Evolutionary conservation across 75 land plant species (phyloP), one percentile per base, ranked within the genome.

Genomic region (Gnetum montanum): DNA sequence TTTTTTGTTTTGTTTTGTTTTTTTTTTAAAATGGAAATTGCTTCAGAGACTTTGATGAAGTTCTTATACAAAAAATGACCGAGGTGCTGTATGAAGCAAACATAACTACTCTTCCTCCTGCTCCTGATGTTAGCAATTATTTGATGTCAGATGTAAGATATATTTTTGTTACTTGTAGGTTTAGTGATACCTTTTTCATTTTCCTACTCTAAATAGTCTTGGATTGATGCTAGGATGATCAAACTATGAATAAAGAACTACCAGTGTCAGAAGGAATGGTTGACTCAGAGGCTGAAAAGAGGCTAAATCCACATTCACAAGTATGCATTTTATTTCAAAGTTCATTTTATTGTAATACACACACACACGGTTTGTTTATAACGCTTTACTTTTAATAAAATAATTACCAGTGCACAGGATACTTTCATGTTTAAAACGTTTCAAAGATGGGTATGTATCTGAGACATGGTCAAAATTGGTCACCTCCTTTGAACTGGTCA

Each of bases 41-140:
- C 30, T 31, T 24, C 35, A 75, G 78, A 54, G 75, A 71, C 23
- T 54, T 75, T 45, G 79, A 72, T 66, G 79, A 75, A 37, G 58
- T 15, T 25, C 47, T 75, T 33, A 28, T 68, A 20, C 63, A 61
- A 58, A 77, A 66, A 43, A 44, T 75, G 54, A 31, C 25, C 23
- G 75, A 71, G 15, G 70, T 66, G 6, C 36, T 37, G 22, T 75
- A 64, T 44, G 76, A 75, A 45, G 66, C 65, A 23, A 70, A 71
- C 44, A 25, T 61, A 37, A 37, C 51, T 33, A 50, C 31, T 26
- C 57, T 75, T 29, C 79, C 70, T 31, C 54, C 60, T 18, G 65
- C 79, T 29, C 79, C 74, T 40, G 70, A 74, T 43, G 79, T 71
- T 22, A 66, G 75, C 74, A 73, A 58, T 47, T 73, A 73, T 43